A percentile compares a stretch with the other conserved stretches of the same genome.
Evolutionary conservation across 768 basidiomycete species (phyloP).

Genomic region (Cubamyces lactineus): DNA sequence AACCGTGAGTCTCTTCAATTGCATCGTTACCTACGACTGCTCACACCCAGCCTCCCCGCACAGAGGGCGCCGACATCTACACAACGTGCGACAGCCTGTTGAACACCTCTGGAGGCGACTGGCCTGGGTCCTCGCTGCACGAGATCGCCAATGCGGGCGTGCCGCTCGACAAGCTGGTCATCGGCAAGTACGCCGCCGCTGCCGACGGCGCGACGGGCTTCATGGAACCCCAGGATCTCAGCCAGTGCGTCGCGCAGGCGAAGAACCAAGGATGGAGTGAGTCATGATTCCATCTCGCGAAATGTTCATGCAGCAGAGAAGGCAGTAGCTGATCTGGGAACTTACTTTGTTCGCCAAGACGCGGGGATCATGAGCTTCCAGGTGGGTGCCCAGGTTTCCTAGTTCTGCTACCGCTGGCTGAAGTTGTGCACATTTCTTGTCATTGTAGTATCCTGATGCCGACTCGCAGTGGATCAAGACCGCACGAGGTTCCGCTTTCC

Average conservation of each 20-base stretch:
- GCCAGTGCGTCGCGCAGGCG: conserved; percentile 18
- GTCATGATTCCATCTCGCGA: neutral
- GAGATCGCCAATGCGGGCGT: conserved; percentile 58
- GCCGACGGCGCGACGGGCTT: conserved; percentile 41
- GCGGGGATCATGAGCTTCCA: conserved; percentile 19
- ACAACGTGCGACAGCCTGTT: conserved; percentile 43
- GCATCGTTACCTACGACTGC: neutral
- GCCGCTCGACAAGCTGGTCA: conserved; percentile 62
- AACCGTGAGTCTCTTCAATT: conserved; percentile 4
- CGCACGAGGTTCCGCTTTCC: conserved; percentile 6
- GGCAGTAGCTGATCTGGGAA: too few species aligned
- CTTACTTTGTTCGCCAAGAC: neutral
- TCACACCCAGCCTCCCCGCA: neutral
- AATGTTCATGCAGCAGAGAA: neutral
- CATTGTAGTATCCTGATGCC: conserved; percentile 11
- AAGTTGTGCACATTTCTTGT: neutral
- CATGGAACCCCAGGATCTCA: conserved; percentile 29
- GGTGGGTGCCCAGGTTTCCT: neutral
- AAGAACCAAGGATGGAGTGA: conserved; percentile 15
- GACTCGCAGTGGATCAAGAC: conserved; percentile 9
- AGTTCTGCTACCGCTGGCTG: neutral
- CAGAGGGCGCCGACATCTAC: conserved; percentile 33
- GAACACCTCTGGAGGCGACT: conserved; percentile 39
- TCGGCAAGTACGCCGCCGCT: conserved; percentile 60
- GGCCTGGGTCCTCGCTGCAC: conserved; percentile 45